phyloP scores from a whole-genome alignment of 495 filamentous ascomycete genomes.

The Apodospora peruviana region DNA sequence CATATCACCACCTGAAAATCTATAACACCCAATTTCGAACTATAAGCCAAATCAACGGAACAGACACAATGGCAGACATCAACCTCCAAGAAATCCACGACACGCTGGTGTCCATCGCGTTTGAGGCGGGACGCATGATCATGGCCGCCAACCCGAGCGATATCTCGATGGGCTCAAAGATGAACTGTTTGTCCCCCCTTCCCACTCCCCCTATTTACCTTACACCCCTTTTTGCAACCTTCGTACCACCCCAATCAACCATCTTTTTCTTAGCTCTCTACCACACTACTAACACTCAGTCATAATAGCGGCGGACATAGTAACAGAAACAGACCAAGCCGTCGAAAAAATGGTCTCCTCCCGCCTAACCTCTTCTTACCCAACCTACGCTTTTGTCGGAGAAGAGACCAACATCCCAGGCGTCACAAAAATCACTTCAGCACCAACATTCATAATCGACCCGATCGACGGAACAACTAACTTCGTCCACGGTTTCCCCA shows the following conservation, averaged over 20 bases:
- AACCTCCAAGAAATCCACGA: slow-evolving; percentile 71
- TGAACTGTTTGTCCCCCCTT: slow-evolving; percentile 61
- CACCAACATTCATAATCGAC: slow-evolving; percentile 82
- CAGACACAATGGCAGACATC: slow-evolving; percentile 2
- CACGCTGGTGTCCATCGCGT: slow-evolving; percentile 65
- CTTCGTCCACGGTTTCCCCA: slow-evolving; percentile 77
- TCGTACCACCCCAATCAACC: too few relatives aligned
- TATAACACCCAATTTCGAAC: background rate
- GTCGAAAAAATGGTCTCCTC: slow-evolving; percentile 71
- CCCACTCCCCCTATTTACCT: slow-evolving; percentile 8
- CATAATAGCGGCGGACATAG: slow-evolving; percentile 65
- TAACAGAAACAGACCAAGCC: slow-evolving; percentile 80
- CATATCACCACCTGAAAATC: background rate
- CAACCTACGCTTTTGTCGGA: slow-evolving; percentile 68
- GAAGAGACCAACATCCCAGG: slow-evolving; percentile 79
- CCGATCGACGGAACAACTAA: slow-evolving; percentile 89
- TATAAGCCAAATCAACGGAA: background rate
- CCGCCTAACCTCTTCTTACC: slow-evolving; percentile 58
- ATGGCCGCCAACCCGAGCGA: slow-evolving; percentile 63
- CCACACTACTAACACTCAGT: slow-evolving; percentile 1
- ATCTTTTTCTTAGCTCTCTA: too few relatives aligned
- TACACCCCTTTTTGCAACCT: background rate
- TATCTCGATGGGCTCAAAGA: slow-evolving; percentile 62
- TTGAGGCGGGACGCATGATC: slow-evolving; percentile 78
- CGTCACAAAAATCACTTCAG: slow-evolving; percentile 51